A percentile compares a stretch with the other conserved stretches of the same genome.
phyloP scores from a whole-genome alignment of 805 yeast genomes.

The Candida sphagnicola region DNA sequence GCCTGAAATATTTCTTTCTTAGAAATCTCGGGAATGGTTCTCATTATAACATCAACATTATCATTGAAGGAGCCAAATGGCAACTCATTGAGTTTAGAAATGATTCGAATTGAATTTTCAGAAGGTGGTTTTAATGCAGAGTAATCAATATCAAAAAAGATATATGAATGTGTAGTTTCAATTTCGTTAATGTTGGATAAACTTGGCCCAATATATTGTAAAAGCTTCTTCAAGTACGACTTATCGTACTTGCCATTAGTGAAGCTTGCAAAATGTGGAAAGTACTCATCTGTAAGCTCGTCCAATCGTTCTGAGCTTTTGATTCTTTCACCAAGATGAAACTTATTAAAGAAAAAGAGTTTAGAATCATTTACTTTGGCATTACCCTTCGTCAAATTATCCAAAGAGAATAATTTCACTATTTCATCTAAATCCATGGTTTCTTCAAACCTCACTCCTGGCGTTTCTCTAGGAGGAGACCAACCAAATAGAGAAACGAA shows the following conservation, averaged over 20 bases:
- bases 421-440: slow-evolving; percentile 50
- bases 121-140: slow-evolving; percentile 8
- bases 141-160: slow-evolving; percentile 40
- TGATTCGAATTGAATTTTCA: slow-evolving; percentile 12
- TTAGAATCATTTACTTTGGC: slow-evolving; percentile 85
- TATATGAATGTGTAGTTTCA: slow-evolving; percentile 40
- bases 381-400: slow-evolving; percentile 84
- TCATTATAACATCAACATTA: not conserved
- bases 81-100: slow-evolving; percentile 11
- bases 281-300: slow-evolving; percentile 31
- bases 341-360: slow-evolving; percentile 72
- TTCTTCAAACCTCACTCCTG: slow-evolving; percentile 49
- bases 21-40: slow-evolving; percentile 7
- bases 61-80: slow-evolving; percentile 6
- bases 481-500: slow-evolving; percentile 92
- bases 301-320: slow-evolving; percentile 29
- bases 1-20: slow-evolving; percentile 50
- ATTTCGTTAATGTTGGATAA: slow-evolving; percentile 56
- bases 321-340: slow-evolving; percentile 46
- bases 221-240: slow-evolving; percentile 27
- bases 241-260: slow-evolving; percentile 13
- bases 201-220: slow-evolving; percentile 45
- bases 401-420: slow-evolving; percentile 53
- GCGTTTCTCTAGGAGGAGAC: slow-evolving; percentile 66
- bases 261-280: slow-evolving; percentile 13